Base-by-base conservation (phyloP, 179 eudicot species). In the Patellifolia procumbens region DNA sequence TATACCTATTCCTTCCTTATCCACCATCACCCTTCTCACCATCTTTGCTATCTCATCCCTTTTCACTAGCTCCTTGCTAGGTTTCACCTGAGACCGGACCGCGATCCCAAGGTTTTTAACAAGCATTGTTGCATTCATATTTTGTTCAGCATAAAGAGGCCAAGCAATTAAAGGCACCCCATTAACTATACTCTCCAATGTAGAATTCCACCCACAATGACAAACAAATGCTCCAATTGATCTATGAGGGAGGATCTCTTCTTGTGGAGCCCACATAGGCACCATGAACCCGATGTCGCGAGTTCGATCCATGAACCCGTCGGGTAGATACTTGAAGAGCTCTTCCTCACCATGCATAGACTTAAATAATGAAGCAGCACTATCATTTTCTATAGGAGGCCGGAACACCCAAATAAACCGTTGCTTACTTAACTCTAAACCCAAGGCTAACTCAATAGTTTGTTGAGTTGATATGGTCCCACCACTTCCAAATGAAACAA, bases 401-500 rank as follows among this genome's bases (percentile, higher is more conserved):
- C 85, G 81, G 9, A 78, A 48, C 74, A 82, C 85, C 84, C 81
- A 78, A 62, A 78, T 45, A 63, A 81, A 81, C 35, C 75, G 63
- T 39, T 81, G 84, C 31, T 71, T 55, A 22, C 85, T 82, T n/a
- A 78, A 34, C 77, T 82, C 85, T 65, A 82, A 65, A n/a, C 85
- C 83, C 73, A 51, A 76, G 7, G 83, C 83, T 31, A 79, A 45
- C 75, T 83, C 85, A 19, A 45, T 26, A 7, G 78, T 67, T n/a
- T 83, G 85, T 32, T 76, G 37, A 0, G 68, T 4, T 7, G 85
- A 79, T 48, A 83, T 11, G 1, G 72, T 72, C 15, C 85, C 85
- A 13, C 80, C 85, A 45, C 83, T 83, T 20, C 85, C 83, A 53
- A 83, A 83, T 9, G 83, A 76, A 13, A 83, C 78, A 63, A 76